These are phyloP conservation scores for Phalaenopsis aphrodite DNA, from an alignment of 106 monocot species.

Conservation along the genomic window DNA sequence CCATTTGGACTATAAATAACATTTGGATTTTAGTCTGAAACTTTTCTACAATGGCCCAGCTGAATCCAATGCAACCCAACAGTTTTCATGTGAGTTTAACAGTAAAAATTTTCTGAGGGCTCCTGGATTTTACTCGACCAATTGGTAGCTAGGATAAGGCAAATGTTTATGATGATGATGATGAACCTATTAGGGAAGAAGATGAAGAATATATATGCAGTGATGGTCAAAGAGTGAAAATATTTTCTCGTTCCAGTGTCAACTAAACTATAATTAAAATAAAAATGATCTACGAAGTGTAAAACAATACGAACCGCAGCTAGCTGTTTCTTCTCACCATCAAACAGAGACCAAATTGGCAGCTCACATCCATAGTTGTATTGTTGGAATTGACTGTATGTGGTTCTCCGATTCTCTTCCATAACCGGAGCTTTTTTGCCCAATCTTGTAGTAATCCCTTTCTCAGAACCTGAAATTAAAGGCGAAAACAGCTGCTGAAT, in stretches of 20 bases:
- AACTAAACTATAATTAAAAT: background rate
- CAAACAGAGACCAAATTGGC: constrained; percentile 32
- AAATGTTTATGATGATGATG: background rate
- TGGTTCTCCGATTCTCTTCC: constrained; percentile 66
- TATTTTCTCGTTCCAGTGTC: background rate
- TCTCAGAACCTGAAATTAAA: constrained; percentile 36
- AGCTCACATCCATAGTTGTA: constrained; percentile 17
- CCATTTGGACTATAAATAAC: too few relatives aligned
- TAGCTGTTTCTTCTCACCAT: constrained; percentile 43
- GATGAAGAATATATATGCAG: background rate
- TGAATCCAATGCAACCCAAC: too few relatives aligned
- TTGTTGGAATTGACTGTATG: constrained; percentile 43
- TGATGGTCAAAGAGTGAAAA: background rate
- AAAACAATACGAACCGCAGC: constrained; percentile 35
- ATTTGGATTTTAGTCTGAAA: too few relatives aligned
- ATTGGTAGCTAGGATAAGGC: background rate
- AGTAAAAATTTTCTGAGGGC: too few relatives aligned
- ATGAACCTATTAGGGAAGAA: background rate
- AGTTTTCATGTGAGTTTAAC: too few relatives aligned
- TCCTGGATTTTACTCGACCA: too few relatives aligned
- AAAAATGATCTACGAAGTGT: background rate
- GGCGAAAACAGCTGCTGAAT: background rate
- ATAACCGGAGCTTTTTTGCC: constrained; percentile 45
- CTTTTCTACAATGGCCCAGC: too few relatives aligned
- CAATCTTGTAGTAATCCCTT: constrained; percentile 24